Evolutionary conservation across 176 grass and related monocot species (phyloP), one percentile per base, ranked within the genome.

Genomic region (Hordeum marinum): DNA sequence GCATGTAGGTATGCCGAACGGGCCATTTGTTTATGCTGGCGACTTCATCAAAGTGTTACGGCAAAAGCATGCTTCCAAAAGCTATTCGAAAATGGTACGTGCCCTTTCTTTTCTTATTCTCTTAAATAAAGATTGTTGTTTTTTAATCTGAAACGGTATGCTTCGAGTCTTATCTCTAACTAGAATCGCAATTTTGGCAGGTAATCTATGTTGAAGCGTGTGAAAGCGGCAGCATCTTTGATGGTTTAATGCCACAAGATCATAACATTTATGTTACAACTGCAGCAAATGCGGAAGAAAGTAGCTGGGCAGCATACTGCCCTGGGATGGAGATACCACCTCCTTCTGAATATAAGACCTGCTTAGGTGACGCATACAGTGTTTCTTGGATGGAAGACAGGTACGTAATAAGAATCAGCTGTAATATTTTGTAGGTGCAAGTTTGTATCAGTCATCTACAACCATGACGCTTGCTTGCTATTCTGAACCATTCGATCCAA

Each of bases 361-460:
- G 95, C 61, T 87, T 98, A 63, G 95, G 95, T 64, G 95, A 98
- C 63, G 34, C 93, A 75, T 98, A 98, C 77, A 98, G 95, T 77
- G 82, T 98, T 80, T 69, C 95, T 84, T 98, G 95, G 95, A 93
- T 98, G 92, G 95, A 98, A 85, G 92, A 98, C 63, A 98, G 95
- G 95, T n/a, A n/a, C n/a, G n/a, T 52, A 26, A 72, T 21, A 72
- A 77, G 24, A 17, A 54, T 57, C 73, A n/a, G 79, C 25, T 72
- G 17, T 50, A 48, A 39, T 61, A 6, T 74, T 11, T 20, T 85
- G 42, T 72, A 9, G n/a, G 7, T 2, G 0, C 15, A 12, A 43
- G 39, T 72, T 41, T 72, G 39, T 55, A 55, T 55, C 52, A 21
- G 52, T 55, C 8, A 21, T 3, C 52, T 9, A 8, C 17, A 54